Evolutionary conservation across 306 rosid species (phyloP).

Genomic region (Gillenia trifoliata): DNA sequence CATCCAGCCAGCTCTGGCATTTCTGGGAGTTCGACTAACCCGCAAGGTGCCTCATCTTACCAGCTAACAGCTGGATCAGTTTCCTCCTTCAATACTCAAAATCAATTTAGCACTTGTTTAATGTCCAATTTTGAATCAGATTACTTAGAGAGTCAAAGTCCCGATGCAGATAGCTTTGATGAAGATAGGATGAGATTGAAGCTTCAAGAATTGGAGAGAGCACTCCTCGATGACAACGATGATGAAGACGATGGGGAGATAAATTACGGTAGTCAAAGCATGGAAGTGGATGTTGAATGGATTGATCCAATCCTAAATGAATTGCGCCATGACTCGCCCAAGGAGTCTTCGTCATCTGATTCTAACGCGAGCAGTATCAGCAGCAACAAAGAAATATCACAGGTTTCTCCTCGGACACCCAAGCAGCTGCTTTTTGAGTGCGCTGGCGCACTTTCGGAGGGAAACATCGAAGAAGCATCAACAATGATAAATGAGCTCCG

Average conservation of each 20-base stretch:
- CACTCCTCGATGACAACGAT: constrained; percentile 66
- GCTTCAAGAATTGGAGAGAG: constrained; percentile 85
- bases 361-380: constrained; percentile 59
- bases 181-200: constrained; percentile 61
- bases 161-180: constrained; percentile 40
- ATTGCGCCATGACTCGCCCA: constrained; percentile 59
- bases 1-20: constrained; percentile 50
- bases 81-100: constrained; percentile 31
- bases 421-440: constrained; percentile 69
- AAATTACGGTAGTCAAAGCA: constrained; percentile 40
- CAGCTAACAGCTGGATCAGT: constrained; percentile 32
- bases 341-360: constrained; percentile 64
- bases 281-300: constrained; percentile 90
- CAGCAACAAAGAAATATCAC: constrained; percentile 48
- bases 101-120: constrained; percentile 33
- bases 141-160: constrained; percentile 53
- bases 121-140: constrained; percentile 40
- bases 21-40: constrained; percentile 50
- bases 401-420: constrained; percentile 41
- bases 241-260: constrained; percentile 47
- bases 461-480: constrained; percentile 51
- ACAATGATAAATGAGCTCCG: constrained; percentile 66
- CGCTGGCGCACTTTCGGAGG: constrained; percentile 74
- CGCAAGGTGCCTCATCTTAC: constrained; percentile 34
- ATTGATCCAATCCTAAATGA: constrained; percentile 44